A percentile compares a stretch with the other conserved stretches of the same genome.
Evolutionary conservation across 2,329 filamentous ascomycete species (phyloP).

Genomic region (Fusarium miscanthi): DNA sequence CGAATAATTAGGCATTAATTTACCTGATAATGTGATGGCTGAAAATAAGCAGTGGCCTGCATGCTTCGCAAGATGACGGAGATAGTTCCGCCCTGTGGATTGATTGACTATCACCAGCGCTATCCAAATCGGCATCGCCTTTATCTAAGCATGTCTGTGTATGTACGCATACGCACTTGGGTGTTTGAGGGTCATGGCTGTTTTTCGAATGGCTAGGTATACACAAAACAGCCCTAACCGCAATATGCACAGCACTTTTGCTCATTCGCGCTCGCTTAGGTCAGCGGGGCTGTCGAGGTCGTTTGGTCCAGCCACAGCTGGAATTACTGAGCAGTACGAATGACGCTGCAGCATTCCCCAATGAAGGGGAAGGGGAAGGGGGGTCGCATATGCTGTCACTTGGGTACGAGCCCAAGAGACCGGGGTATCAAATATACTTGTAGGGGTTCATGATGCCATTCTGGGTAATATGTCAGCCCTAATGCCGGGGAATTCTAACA

Average conservation of each 20-base stretch:
- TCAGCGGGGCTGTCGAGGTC: slow-evolving; percentile 2
- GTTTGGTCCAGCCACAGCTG: background rate
- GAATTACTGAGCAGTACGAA: slow-evolving; percentile 18
- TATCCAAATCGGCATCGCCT: slow-evolving; percentile 1
- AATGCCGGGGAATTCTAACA: slow-evolving; percentile 11
- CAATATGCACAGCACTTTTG: background rate
- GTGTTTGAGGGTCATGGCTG: background rate
- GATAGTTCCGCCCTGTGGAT: slow-evolving; percentile 10
- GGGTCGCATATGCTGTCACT: slow-evolving; percentile 27
- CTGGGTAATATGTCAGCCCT: slow-evolving; percentile 59
- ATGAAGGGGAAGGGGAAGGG: slow-evolving; percentile 8
- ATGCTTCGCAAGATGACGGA: background rate
- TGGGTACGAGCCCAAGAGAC: slow-evolving; percentile 15
- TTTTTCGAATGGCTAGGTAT: background rate
- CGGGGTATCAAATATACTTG: slow-evolving; percentile 78
- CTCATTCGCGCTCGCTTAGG: background rate
- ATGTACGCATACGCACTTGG: background rate
- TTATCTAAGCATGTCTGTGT: background rate
- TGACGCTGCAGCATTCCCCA: slow-evolving; percentile 19
- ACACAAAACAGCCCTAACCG: background rate
- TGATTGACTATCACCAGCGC: background rate
- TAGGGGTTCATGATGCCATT: slow-evolving; percentile 99
- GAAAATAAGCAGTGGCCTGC: background rate
- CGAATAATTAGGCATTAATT: background rate
- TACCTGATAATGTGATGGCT: background rate